A percentile compares a stretch with the other conserved stretches of the same genome.
Evolutionary conservation across 2,329 filamentous ascomycete genomes (phyloP).

Genomic region (Pestalotiopsis sp.): DNA sequence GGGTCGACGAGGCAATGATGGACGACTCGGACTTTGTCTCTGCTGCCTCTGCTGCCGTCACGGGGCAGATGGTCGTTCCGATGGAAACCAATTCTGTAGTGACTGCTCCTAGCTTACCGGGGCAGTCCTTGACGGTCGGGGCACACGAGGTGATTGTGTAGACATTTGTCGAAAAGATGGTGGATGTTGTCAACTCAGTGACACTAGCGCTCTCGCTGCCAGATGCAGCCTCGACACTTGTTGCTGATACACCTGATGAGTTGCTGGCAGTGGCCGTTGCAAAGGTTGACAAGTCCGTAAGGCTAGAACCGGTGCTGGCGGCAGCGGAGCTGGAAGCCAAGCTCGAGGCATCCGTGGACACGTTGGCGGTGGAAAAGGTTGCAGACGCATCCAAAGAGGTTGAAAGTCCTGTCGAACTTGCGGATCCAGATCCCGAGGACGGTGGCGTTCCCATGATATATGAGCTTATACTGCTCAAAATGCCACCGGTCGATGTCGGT

Average conservation of each 20-base stretch:
- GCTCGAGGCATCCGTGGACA: neutral
- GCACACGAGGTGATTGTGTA: constrained; percentile 30
- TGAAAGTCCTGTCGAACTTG: neutral
- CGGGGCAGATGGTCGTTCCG: constrained; percentile 27
- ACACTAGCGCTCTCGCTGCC: constrained; percentile 13
- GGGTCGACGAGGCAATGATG: neutral
- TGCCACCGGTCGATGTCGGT: constrained; percentile 20
- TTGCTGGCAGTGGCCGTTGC: neutral
- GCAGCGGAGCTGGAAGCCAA: neutral
- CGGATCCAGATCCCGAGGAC: neutral
- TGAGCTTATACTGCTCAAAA: constrained; percentile 33
- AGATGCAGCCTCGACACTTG: neutral
- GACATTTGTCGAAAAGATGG: constrained; percentile 31
- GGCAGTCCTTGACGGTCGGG: constrained; percentile 28
- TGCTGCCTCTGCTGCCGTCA: constrained; percentile 16
- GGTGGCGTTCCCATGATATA: constrained; percentile 26
- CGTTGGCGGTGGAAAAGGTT: neutral
- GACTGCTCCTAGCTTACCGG: constrained; percentile 22
- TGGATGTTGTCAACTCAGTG: constrained; percentile 22
- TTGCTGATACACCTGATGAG: neutral
- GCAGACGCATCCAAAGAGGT: neutral
- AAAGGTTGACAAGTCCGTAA: neutral
- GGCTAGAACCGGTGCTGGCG: neutral
- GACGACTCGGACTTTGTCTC: neutral
- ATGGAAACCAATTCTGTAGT: constrained; percentile 29